Base-by-base conservation (phyloP, 2,329 filamentous ascomycete genomes). In the Exophiala spinifera region DNA sequence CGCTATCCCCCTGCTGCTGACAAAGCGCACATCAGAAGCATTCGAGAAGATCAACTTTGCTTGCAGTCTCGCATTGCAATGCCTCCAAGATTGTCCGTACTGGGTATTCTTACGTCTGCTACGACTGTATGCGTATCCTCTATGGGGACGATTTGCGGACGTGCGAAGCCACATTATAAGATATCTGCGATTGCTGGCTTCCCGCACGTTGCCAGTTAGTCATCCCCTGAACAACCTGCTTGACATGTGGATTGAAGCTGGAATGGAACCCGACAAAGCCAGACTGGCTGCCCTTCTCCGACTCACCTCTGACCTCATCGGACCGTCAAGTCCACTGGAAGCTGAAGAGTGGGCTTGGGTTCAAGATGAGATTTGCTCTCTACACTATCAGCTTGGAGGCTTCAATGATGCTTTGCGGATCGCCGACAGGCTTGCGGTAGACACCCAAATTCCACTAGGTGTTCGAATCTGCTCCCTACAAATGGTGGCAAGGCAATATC, bases 291-390 rank as follows among this genome's bases (percentile, higher is more conserved):
- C 50, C 11, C 34, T 53, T 21, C 50, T 53, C 17, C 50, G 50
- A 4, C 28, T 53, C 11, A 47, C 34, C 14, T 48, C 50, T n/a
- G 50, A 53, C 31, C 34, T 15, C 11, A 36, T 53, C n/a, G 44
- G 50, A 4, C 44, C 50, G 4, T 19, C 34, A 20, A 53, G 50
- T 28, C 43, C 21, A 15, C 37, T 53, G 21, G 50, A 53, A 6
- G 23, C 34, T 19, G 36, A 48, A 7, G 50, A 53, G 25, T 48
- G 50, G 50, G 50, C 50, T 3, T 53, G 50, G 44, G 46, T 53
- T n/a, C 50, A 53, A n/a, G 50, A 53, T 19, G 44, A 52, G 33
- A 53, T 53, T 36, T 53, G 50, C 44, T 47, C 50, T 5, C 50
- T 53, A 10, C 46, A 48, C 14, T 48, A 53, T 33, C 44, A 53